Evolutionary conservation across 768 basidiomycete genomes (phyloP).

Genomic region (Tulasnella sp.): DNA sequence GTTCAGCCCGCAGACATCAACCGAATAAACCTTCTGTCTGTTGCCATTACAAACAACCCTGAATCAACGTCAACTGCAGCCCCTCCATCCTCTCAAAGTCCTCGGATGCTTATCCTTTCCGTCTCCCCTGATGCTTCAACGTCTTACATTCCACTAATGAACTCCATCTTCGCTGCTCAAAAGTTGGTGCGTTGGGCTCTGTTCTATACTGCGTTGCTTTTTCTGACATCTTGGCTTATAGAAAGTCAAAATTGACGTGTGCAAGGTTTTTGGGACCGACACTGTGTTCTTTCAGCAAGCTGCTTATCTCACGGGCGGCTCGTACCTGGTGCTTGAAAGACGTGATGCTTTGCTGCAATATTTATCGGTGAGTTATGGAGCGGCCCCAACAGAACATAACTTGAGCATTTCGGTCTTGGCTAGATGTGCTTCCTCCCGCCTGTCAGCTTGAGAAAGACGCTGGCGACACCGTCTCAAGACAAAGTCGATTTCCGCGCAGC

Average conservation of each 20-base stretch:
- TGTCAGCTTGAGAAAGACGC: slow-evolving; percentile 59
- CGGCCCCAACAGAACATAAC: background rate
- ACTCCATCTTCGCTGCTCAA: slow-evolving; percentile 97
- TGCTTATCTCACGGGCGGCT: slow-evolving; percentile 87
- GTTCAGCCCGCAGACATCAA: slow-evolving; percentile 50
- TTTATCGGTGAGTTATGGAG: slow-evolving; percentile 52
- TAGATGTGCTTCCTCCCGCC: slow-evolving; percentile 82
- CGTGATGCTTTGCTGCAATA: slow-evolving; percentile 88
- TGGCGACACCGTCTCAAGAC: slow-evolving; percentile 87
- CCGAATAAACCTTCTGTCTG: slow-evolving; percentile 39
- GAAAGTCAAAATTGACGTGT: slow-evolving; percentile 96
- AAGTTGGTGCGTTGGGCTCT: slow-evolving; percentile 59
- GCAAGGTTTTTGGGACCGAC: slow-evolving; percentile 82
- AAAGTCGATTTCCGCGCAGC: slow-evolving; percentile 95
- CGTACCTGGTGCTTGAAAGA: slow-evolving; percentile 77
- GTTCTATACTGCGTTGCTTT: no score
- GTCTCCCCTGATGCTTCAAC: slow-evolving; percentile 84
- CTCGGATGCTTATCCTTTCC: slow-evolving; percentile 69
- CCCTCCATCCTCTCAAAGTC: slow-evolving; percentile 35
- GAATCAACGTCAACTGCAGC: slow-evolving; percentile 23
- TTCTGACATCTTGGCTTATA: slow-evolving; percentile 29
- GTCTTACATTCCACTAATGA: slow-evolving; percentile 98
- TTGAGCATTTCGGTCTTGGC: background rate
- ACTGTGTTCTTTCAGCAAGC: slow-evolving; percentile 97
- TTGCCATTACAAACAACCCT: slow-evolving; percentile 25